phyloP scores from a whole-genome alignment of 1,284 basidiomycete species.

The Agroathelia rolfsii region DNA sequence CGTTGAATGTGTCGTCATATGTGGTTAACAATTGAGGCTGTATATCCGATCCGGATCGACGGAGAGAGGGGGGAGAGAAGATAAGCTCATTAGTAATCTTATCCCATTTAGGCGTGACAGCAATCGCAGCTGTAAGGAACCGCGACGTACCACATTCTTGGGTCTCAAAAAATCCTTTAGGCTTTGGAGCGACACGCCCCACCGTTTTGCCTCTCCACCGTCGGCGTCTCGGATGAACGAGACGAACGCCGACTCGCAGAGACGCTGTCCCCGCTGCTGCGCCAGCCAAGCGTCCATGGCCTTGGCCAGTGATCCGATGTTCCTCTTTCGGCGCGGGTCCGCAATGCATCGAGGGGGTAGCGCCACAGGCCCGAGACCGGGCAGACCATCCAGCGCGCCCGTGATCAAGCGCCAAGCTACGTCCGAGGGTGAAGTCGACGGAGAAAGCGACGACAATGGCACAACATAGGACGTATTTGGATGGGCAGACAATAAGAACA shows the following conservation, averaged over 20 bases:
- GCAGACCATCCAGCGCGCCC: conserved; percentile 57
- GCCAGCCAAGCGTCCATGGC: conserved; percentile 63
- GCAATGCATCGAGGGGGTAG: conserved; percentile 75
- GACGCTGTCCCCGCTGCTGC: conserved; percentile 54
- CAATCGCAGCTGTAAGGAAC: too few relatives aligned
- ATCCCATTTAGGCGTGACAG: too few relatives aligned
- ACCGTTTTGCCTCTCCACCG: conserved; percentile 63
- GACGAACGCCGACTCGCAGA: conserved; percentile 42
- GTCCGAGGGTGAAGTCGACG: conserved; percentile 31
- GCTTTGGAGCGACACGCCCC: conserved; percentile 72
- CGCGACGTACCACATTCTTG: too few relatives aligned
- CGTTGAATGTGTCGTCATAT: conserved; percentile 66
- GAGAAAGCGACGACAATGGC: conserved; percentile 27
- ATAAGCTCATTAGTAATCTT: too few relatives aligned
- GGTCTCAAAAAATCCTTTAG: too few relatives aligned
- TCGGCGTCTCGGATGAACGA: conserved; percentile 29
- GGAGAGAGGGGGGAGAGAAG: too few relatives aligned
- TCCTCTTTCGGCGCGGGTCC: conserved; percentile 71
- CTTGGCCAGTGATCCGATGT: conserved; percentile 72
- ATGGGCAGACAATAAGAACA: conserved; percentile 41
- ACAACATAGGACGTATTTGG: conserved; percentile 24
- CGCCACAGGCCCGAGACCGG: conserved; percentile 68
- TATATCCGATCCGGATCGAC: conserved; percentile 13
- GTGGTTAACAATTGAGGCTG: conserved; percentile 43
- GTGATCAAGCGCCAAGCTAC: conserved; percentile 36